Evolutionary conservation across 805 yeast species (phyloP).

Genomic region (Metschnikowia drakensbergensis): DNA sequence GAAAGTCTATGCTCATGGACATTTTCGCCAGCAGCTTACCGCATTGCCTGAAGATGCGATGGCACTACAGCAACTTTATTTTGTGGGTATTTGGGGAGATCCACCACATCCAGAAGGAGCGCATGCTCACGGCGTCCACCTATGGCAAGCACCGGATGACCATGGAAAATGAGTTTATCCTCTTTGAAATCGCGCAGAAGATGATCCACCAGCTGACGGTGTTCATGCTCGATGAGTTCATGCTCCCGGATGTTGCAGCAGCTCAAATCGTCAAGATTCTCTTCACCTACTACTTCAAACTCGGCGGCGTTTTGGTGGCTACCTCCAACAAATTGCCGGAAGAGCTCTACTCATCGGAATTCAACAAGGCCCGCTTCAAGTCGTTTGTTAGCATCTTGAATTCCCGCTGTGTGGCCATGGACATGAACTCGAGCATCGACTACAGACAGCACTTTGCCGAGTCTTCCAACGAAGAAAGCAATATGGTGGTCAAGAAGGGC

Average conservation of each 20-base stretch:
- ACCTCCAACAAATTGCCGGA: slow-evolving; percentile 72
- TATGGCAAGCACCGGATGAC: slow-evolving; percentile 14
- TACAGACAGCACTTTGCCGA: slow-evolving; percentile 42
- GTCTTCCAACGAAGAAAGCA: slow-evolving; percentile 21
- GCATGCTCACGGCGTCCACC: slow-evolving; percentile 31
- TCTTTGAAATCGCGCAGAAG: slow-evolving; percentile 64
- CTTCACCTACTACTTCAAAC: slow-evolving; percentile 64
- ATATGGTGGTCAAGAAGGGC: slow-evolving; percentile 29
- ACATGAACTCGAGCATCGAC: slow-evolving; percentile 58
- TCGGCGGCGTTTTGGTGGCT: slow-evolving; percentile 74
- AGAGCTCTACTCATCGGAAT: slow-evolving; percentile 63
- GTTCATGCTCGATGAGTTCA: slow-evolving; percentile 66
- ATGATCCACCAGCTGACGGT: slow-evolving; percentile 57
- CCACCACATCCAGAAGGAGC: slow-evolving; percentile 48
- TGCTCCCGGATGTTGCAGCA: slow-evolving; percentile 72
- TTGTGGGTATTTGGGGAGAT: slow-evolving; percentile 64
- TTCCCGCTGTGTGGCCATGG: slow-evolving; percentile 55
- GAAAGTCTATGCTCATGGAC: slow-evolving; percentile 71
- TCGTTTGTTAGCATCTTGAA: slow-evolving; percentile 55
- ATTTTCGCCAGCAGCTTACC: slow-evolving; percentile 66
- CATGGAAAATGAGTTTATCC: slow-evolving; percentile 58
- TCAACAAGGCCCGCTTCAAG: slow-evolving; percentile 54
- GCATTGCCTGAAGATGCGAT: slow-evolving; percentile 56
- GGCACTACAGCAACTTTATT: slow-evolving; percentile 71
- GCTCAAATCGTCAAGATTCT: slow-evolving; percentile 64